Evolutionary conservation across 2,329 filamentous ascomycete species (phyloP).

Genomic region (Colletotrichum salicis): DNA sequence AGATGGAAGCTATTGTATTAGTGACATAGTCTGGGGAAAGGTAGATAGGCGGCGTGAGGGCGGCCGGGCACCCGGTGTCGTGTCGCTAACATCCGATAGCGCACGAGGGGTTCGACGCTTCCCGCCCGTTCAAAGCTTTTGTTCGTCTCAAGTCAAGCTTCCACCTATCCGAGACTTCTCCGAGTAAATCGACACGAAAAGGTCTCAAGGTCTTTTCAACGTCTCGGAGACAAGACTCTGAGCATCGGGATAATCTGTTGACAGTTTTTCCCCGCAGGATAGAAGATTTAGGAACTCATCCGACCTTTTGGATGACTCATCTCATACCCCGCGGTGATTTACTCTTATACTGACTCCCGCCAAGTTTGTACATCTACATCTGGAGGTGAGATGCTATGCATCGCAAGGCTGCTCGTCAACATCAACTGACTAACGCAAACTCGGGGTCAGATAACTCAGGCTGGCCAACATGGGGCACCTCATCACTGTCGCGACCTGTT

Average conservation of each 20-base stretch:
- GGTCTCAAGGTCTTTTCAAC: not conserved
- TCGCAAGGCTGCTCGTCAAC: not conserved
- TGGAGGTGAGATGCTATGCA: not conserved
- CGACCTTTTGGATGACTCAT: slow-evolving; percentile 22
- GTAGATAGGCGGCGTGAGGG: slow-evolving; percentile 8
- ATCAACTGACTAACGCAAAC: not conserved
- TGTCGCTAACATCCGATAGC: slow-evolving; percentile 4
- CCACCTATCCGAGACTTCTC: slow-evolving; percentile 12
- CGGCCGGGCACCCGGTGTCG: not conserved
- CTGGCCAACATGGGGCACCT: slow-evolving; percentile 36
- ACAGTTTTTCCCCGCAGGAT: not conserved
- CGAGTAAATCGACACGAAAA: not conserved
- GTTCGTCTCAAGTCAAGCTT: slow-evolving; percentile 19
- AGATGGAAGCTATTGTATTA: too few relatives aligned
- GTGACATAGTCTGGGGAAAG: not conserved
- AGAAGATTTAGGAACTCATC: not conserved
- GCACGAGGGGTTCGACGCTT: slow-evolving; percentile 14
- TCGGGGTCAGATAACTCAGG: not conserved
- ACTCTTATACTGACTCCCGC: slow-evolving; percentile 16
- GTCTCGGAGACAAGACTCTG: not conserved
- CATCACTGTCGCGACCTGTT: slow-evolving; percentile 50
- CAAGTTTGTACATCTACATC: not conserved
- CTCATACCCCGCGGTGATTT: slow-evolving; percentile 5
- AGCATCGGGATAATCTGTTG: not conserved
- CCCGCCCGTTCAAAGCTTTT: not conserved